Base-by-base conservation (phyloP, 2,329 filamentous ascomycete species). In the Cadophora luteo-olivacea region DNA sequence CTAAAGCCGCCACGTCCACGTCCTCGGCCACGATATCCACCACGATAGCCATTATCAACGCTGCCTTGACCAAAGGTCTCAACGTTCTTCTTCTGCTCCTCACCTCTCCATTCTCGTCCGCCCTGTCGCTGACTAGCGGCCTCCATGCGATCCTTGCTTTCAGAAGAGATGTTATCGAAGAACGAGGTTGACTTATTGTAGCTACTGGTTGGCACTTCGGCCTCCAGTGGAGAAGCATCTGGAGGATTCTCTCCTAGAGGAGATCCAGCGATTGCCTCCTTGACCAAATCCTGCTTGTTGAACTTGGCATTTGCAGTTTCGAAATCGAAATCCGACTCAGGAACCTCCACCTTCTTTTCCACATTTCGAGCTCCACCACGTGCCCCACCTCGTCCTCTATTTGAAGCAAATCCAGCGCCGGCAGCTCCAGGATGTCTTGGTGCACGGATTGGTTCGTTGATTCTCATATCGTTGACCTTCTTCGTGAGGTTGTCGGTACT, bases 21-120 rank as follows among this genome's bases (percentile, higher is more conserved):
- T 25, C 92, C 92, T 67, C 94, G 89, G 45, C 92, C 92, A 58
- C 65, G 90, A 80, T 90, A 96, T 72, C 92, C 91, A 64, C 89
- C 89, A 70, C 92, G 87, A 79, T 89, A 92, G 19, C 89, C 87
- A 62, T 89, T 91, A 75, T 99, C 96, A 25, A 99, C 94, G 74
- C 94, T 97, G 64, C 94, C 94, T 79, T 98, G 94, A 9, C 96
- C 96, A 74, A 99, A 99, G 0, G 96, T 99, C 82, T 99, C 96
- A 77, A 99, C 92, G 79, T 98, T 98, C 82, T 93, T 94, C 79
- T 91, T 93, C 79, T 97, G 92, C 79, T 98, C 96, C 79, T 98
- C 94, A 49, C 90, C 91, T 65, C 96, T 90, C 89, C 96, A 97
- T 79, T 97, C 93, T 60, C 92, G 89, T 38, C 93, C 94, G 67